Evolutionary conservation across 352 stramenopile genomes (phyloP).

Genomic region (Globisporangium canariense): DNA sequence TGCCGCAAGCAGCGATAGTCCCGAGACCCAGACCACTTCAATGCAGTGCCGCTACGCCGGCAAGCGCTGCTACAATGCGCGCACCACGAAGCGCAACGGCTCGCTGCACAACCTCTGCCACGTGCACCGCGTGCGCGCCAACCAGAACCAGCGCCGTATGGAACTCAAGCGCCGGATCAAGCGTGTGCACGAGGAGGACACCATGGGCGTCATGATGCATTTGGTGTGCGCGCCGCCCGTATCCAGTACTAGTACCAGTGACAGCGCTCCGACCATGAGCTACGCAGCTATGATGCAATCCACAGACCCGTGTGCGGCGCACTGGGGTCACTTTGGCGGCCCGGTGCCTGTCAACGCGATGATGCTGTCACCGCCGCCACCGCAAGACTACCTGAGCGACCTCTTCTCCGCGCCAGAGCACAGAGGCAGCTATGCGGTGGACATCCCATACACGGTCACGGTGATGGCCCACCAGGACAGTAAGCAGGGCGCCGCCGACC

Average conservation of each 20-base stretch:
- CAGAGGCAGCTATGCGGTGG: not conserved
- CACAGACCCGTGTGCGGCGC: not conserved
- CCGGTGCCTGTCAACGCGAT: not conserved
- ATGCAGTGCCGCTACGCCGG: conserved; percentile 14
- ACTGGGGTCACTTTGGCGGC: conserved; percentile 1
- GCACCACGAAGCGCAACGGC: conserved; percentile 13
- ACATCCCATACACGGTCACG: not conserved
- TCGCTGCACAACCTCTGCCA: conserved; percentile 18
- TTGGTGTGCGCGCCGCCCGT: not conserved
- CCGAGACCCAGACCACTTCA: too few species aligned
- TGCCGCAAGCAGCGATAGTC: too few species aligned
- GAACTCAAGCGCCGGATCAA: conserved; percentile 13
- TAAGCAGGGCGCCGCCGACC: not conserved
- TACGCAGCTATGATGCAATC: not conserved
- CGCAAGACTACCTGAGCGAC: conserved; percentile 1
- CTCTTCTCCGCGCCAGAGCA: conserved; percentile 3
- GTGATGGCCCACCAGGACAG: too few species aligned
- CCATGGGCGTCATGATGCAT: not conserved
- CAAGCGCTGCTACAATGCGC: conserved; percentile 15
- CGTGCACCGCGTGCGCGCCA: conserved; percentile 12
- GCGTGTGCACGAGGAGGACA: not conserved
- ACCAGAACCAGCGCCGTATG: conserved; percentile 19
- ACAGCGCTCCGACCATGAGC: not conserved
- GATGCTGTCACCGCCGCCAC: not conserved
- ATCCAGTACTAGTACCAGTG: not conserved